Conservation (phyloP, 306 rosid species). For the Spatholobus suberectus region DNA sequence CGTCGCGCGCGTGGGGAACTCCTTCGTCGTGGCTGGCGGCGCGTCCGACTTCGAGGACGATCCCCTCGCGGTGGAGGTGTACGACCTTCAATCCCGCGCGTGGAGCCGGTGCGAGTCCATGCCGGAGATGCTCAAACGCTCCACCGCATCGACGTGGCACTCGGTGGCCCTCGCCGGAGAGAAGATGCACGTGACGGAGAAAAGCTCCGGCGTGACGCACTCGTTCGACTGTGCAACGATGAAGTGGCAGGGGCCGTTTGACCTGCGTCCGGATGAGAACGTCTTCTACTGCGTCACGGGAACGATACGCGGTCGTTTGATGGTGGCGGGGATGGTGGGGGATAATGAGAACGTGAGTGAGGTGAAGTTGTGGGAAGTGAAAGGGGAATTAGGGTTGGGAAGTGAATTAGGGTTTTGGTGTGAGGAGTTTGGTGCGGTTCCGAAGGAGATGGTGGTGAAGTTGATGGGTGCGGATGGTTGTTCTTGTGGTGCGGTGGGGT, state of each 20-base stretch:
- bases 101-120: constrained; percentile 59
- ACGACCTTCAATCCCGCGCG: constrained; percentile 30
- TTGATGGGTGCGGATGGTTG: constrained; percentile 51
- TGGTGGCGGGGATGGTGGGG: constrained; percentile 59
- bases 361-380: constrained; percentile 62
- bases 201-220: constrained; percentile 49
- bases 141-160: constrained; percentile 59
- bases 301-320: constrained; percentile 32
- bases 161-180: constrained; percentile 49
- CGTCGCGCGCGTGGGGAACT: constrained; percentile 49
- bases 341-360: constrained; percentile 45
- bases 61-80: constrained; percentile 64
- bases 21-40: constrained; percentile 61
- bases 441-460: constrained; percentile 52
- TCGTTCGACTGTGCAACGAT: constrained; percentile 50
- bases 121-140: constrained; percentile 57
- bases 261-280: constrained; percentile 33
- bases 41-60: constrained; percentile 63
- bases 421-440: constrained; percentile 58
- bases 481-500: constrained; percentile 30
- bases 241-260: constrained; percentile 70
- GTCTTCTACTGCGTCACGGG: constrained; percentile 43
- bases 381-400: constrained; percentile 45
- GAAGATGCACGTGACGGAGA: constrained; percentile 53
- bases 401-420: background rate